A percentile compares a stretch with the other conserved stretches of the same genome.
These are phyloP conservation scores for Carpinus fangiana DNA, from an alignment of 306 rosid genomes.

Conservation along the genomic window DNA sequence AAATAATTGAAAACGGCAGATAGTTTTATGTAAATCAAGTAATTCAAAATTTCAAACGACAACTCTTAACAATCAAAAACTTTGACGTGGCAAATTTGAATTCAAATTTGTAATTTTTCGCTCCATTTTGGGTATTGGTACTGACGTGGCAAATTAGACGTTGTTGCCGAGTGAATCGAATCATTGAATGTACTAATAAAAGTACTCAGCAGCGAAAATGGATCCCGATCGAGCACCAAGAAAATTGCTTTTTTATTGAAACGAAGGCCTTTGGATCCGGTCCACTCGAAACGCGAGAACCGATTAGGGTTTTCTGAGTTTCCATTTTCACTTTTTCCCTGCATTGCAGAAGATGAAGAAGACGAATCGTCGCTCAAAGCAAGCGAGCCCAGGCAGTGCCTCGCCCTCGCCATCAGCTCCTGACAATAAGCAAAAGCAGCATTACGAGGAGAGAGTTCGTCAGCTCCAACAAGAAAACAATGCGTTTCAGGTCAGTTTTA, in stretches of 20 bases:
- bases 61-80: background rate
- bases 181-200: background rate
- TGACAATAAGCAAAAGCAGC: constrained; percentile 29
- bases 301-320: constrained; percentile 17
- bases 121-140: constrained; percentile 32
- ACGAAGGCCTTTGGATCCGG: background rate
- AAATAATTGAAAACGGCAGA: background rate
- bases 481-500: constrained; percentile 55
- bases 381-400: constrained; percentile 41
- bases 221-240: background rate
- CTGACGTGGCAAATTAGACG: constrained; percentile 7
- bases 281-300: constrained; percentile 4
- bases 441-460: constrained; percentile 44
- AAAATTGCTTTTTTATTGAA: background rate
- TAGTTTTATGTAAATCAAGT: too few relatives aligned
- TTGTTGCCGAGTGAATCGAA: background rate
- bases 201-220: background rate
- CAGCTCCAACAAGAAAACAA: constrained; percentile 58
- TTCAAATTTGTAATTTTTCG: constrained; percentile 28
- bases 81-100: constrained; percentile 50
- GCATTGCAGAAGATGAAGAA: constrained; percentile 50
- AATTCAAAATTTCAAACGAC: background rate
- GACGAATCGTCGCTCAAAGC: constrained; percentile 66
- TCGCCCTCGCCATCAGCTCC: constrained; percentile 34
- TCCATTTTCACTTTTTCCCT: background rate